phyloP scores from a whole-genome alignment of 495 filamentous ascomycete species.

The Bathelium albidoporum region DNA sequence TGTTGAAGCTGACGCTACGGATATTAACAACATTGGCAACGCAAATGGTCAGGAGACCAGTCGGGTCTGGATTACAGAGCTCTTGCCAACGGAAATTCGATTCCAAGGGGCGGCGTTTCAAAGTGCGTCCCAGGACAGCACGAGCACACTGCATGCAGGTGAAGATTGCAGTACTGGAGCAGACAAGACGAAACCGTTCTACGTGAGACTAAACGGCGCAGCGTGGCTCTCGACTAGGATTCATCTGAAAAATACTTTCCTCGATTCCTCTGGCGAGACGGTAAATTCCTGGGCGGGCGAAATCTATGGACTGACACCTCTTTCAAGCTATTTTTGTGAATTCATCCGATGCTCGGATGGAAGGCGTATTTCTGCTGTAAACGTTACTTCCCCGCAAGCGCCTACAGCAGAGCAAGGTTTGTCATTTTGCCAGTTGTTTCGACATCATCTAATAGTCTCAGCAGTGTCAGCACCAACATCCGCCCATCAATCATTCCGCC shows the following conservation, averaged over 20 bases:
- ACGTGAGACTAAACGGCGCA: constrained; percentile 78
- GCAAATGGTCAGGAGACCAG: constrained; percentile 65
- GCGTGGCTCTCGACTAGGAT: constrained; percentile 78
- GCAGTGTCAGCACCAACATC: constrained; percentile 43
- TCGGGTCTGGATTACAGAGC: constrained; percentile 77
- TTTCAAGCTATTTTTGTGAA: constrained; percentile 76
- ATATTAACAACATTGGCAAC: constrained; percentile 69
- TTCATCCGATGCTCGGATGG: constrained; percentile 68
- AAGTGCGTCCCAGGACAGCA: background rate
- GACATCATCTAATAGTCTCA: constrained; percentile 28
- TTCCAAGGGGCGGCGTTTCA: constrained; percentile 36
- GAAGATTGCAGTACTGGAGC: constrained; percentile 29
- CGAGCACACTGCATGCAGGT: constrained; percentile 6
- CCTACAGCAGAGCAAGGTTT: constrained; percentile 56
- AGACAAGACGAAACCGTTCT: constrained; percentile 66
- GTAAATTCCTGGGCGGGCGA: constrained; percentile 63
- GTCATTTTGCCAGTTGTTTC: constrained; percentile 11
- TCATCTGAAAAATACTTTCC: background rate
- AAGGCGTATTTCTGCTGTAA: constrained; percentile 63
- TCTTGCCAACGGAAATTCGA: constrained; percentile 70
- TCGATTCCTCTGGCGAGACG: constrained; percentile 16
- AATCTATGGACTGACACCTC: constrained; percentile 77
- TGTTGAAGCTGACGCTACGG: constrained; percentile 60
- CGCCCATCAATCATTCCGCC: constrained; percentile 52
- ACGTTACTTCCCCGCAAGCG: constrained; percentile 66